A percentile compares a stretch with the other conserved stretches of the same genome.
Conservation (phyloP, 108 stramenopile species). For the Cyclotella atomus region DNA sequence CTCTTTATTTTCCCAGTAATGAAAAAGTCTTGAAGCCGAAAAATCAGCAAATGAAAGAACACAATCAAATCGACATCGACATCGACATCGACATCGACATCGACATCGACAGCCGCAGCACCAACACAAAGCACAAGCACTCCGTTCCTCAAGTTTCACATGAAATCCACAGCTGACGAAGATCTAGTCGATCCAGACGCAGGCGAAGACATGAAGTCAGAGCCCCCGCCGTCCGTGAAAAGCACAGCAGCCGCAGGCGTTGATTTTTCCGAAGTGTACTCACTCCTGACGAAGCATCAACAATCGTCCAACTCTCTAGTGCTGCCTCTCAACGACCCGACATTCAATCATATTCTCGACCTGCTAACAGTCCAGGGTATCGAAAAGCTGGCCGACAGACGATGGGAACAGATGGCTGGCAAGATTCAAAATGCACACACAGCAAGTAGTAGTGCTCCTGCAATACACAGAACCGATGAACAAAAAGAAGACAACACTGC, state of each 20-base stretch:
- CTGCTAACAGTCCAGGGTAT: neutral
- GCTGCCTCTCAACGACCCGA: neutral
- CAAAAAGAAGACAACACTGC: neutral
- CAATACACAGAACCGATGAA: too few relatives aligned
- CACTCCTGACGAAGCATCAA: slow-evolving; percentile 2
- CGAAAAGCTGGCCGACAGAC: neutral
- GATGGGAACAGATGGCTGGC: neutral
- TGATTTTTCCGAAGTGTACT: neutral
- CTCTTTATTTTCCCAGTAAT: too few relatives aligned
- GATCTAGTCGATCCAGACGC: neutral
- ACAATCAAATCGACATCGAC: too few relatives aligned
- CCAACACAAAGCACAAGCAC: too few relatives aligned
- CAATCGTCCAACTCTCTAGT: neutral
- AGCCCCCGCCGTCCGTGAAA: too few relatives aligned
- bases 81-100: too few relatives aligned
- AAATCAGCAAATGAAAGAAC: too few relatives aligned
- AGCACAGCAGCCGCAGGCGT: neutral
- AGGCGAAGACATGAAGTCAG: neutral
- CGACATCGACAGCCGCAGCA: too few relatives aligned
- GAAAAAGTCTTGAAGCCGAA: too few relatives aligned
- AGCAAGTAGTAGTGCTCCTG: too few relatives aligned
- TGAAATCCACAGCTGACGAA: neutral
- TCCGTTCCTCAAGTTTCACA: too few relatives aligned
- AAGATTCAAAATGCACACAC: too few relatives aligned
- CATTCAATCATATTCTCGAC: slow-evolving; percentile 1